Evolutionary conservation across 2,329 filamentous ascomycete genomes (phyloP).

Genomic region (Nemania diffusa): DNA sequence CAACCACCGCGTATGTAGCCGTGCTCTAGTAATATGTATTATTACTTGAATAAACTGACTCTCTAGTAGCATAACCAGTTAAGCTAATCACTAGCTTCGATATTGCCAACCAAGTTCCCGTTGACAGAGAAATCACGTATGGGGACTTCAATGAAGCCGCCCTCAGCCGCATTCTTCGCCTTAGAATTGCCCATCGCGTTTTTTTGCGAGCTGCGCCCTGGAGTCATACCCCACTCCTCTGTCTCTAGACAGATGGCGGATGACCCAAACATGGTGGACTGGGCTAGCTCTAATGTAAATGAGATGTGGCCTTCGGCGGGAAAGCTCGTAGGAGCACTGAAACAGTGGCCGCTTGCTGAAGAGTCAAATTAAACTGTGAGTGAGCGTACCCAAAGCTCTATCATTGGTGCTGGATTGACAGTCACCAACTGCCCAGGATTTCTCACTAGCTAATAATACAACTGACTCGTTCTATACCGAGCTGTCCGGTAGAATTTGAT

Average conservation of each 20-base stretch:
- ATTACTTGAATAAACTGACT: not conserved
- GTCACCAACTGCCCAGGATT: not conserved
- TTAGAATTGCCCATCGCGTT: conserved; percentile 53
- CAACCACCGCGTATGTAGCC: conserved; percentile 4
- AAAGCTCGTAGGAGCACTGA: conserved; percentile 49
- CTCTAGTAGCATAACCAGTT: conserved; percentile 33
- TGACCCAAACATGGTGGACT: conserved; percentile 46
- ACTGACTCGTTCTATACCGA: conserved; percentile 31
- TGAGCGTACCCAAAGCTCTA: not conserved
- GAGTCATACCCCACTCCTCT: conserved; percentile 54
- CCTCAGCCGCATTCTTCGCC: conserved; percentile 45
- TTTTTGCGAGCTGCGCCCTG: conserved; percentile 54
- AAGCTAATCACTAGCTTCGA: conserved; percentile 48
- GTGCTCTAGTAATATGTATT: not conserved
- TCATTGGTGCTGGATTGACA: not conserved
- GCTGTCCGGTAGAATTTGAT: no score
- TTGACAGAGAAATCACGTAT: conserved; percentile 43
- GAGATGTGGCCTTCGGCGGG: conserved; percentile 48
- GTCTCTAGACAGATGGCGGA: conserved; percentile 47
- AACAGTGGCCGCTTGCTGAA: conserved; percentile 51
- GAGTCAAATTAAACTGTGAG: conserved; percentile 51
- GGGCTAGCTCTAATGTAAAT: conserved; percentile 48
- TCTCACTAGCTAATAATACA: conserved; percentile 9
- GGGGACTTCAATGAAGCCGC: conserved; percentile 40
- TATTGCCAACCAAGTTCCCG: conserved; percentile 46